phyloP scores from a whole-genome alignment of 805 yeast genomes.

The Kuraishia hungarica region DNA sequence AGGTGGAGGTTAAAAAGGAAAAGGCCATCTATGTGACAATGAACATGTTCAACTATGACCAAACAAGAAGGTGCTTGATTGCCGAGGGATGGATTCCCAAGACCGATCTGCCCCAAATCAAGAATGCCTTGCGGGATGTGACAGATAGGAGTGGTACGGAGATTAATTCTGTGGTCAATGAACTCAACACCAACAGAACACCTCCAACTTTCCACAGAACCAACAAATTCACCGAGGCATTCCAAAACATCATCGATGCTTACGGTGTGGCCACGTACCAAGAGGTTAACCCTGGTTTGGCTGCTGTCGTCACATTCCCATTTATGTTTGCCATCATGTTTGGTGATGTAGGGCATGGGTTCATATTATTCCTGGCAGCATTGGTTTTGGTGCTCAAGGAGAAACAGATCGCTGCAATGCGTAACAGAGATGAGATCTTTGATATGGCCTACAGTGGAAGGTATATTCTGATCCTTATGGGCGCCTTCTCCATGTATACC shows the following conservation, averaged over 20 bases:
- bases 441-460: conserved; percentile 96
- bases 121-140: conserved; percentile 54
- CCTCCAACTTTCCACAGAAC: conserved; percentile 95
- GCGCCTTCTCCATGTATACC: conserved; percentile 89
- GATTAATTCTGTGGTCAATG: conserved; percentile 43
- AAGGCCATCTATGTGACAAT: conserved; percentile 73
- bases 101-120: conserved; percentile 60
- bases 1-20: conserved; percentile 61
- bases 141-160: conserved; percentile 39
- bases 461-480: conserved; percentile 87
- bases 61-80: conserved; percentile 73
- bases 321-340: conserved; percentile 99
- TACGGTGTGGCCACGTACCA: conserved; percentile 90
- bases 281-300: conserved; percentile 93
- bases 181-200: conserved; percentile 65
- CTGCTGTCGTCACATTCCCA: conserved; percentile 93
- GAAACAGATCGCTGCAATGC: conserved; percentile 52
- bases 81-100: conserved; percentile 98
- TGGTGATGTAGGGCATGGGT: conserved; percentile 97
- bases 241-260: conserved; percentile 90
- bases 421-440: conserved; percentile 78
- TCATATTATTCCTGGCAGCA: conserved; percentile 71
- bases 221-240: conserved; percentile 90
- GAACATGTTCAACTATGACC: conserved; percentile 75
- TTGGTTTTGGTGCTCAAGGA: conserved; percentile 66